Base-by-base conservation (phyloP, 345 rosid genomes). In the Microcos paniculata region DNA sequence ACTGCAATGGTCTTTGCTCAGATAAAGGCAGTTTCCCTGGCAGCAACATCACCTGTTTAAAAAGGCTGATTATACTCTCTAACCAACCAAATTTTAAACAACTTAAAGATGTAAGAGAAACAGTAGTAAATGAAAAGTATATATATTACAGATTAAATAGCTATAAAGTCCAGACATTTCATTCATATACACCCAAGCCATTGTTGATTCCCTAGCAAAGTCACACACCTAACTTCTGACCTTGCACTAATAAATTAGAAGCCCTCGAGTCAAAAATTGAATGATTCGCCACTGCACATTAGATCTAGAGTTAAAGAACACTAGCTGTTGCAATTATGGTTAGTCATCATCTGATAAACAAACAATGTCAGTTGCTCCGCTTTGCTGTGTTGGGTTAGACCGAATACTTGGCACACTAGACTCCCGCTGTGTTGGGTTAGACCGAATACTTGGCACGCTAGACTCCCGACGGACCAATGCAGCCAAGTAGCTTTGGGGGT, bases 281-380 rank as follows among this genome's bases (percentile, higher is more conserved):
- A 18, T 1, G 14, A 11, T 45, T 26, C 18, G 1, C 57, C 65
- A n/a, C 28, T 21, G 16, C 49, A 38, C 15, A 64, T 42, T 68
- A 31, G 15, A 67, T 67, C 40, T 48, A 46, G 4, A 15, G 72
- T 11, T 49, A 30, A 26, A 48, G 26, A 68, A 48, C 15, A 68
- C 19, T 10, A 10, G 6, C 13, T 69, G 24, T 19, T 8, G 42
- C 6, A 56, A 21, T 72, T 16, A 53, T 33, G 81, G 70, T 83
- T 81, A 82, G 57, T 88, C 94, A 55, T 91, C 96, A 45, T 91
- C 96, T 0, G 88, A 89, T 62, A 87, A 83, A 64, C 86, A 89
- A 68, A 91, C 89, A n/a, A 91, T 19, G 33, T 69, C 83, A 62
- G 66, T 16, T 2, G 76, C 65, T 62, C 66, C 81, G 18, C 59